phyloP scores from a whole-genome alignment of 2,329 filamentous ascomycete genomes.

The Clonostachys chloroleuca region DNA sequence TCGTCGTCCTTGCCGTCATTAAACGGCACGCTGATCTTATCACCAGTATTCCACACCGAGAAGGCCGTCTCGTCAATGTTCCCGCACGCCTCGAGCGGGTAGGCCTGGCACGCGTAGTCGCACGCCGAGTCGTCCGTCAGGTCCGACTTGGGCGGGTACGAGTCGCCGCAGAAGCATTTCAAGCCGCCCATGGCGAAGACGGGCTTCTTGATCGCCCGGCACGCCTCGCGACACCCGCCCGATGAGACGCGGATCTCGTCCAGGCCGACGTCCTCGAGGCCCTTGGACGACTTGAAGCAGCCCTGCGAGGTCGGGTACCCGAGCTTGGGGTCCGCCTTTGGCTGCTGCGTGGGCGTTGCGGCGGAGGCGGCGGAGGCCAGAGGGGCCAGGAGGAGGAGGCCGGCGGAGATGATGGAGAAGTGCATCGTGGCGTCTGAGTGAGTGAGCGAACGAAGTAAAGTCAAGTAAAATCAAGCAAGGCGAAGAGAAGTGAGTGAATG shows the following conservation, averaged over 20 bases:
- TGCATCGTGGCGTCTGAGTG: too few species aligned
- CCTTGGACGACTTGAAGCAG: constrained; percentile 41
- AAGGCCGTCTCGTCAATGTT: constrained; percentile 22
- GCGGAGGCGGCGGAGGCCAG: not conserved
- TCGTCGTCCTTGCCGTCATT: constrained; percentile 6
- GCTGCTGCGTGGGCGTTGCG: constrained; percentile 18
- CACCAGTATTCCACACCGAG: constrained; percentile 47
- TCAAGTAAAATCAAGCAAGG: too few species aligned
- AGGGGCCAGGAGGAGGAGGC: too few species aligned
- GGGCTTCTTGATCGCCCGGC: constrained; percentile 34
- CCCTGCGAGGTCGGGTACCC: constrained; percentile 40
- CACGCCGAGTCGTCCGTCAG: constrained; percentile 58
- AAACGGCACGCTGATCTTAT: constrained; percentile 30
- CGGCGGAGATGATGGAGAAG: too few species aligned
- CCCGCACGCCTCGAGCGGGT: constrained; percentile 54
- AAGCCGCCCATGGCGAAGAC: constrained; percentile 59
- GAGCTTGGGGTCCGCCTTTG: constrained; percentile 9
- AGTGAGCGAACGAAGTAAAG: too few species aligned
- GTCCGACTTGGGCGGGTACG: constrained; percentile 54
- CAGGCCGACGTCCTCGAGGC: constrained; percentile 20
- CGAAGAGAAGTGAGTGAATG: too few species aligned
- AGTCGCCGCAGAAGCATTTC: constrained; percentile 69
- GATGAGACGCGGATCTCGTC: constrained; percentile 18
- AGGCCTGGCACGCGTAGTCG: constrained; percentile 62
- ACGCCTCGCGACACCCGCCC: constrained; percentile 34